Percentiles rank a stretch among this genome's conserved stretches.
Evolutionary conservation across 306 rosid genomes (phyloP).

Genomic region (Cucumis hystrix): DNA sequence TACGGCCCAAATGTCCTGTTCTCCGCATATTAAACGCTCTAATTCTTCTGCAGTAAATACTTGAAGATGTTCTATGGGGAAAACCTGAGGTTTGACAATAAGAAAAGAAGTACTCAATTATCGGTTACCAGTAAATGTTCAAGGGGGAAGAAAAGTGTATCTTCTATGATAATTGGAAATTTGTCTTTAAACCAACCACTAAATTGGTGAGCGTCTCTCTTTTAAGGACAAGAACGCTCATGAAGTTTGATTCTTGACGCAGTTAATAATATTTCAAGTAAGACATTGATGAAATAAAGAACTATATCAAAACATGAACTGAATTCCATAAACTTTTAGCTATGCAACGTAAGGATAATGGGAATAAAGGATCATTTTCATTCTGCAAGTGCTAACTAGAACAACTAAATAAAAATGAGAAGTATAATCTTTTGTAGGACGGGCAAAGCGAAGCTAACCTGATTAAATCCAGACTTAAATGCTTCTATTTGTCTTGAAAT

Average conservation of each 20-base stretch:
- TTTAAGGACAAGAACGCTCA: neutral
- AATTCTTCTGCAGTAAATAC: conserved; percentile 73
- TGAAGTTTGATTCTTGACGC: neutral
- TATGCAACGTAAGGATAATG: neutral
- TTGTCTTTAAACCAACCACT: neutral
- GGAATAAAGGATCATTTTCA: neutral
- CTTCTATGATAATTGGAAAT: neutral
- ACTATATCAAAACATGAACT: neutral
- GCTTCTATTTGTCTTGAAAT: conserved; percentile 86
- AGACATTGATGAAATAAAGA: neutral
- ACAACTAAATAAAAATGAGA: neutral
- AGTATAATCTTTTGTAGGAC: neutral
- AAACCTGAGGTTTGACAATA: conserved; percentile 39
- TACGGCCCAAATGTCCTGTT: conserved; percentile 79
- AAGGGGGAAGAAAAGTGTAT: neutral
- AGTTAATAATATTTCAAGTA: neutral
- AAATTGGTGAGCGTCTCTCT: neutral
- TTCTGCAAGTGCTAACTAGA: neutral
- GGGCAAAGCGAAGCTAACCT: conserved; percentile 32
- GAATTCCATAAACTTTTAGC: neutral
- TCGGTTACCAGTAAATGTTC: neutral
- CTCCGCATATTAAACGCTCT: conserved; percentile 85
- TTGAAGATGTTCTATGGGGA: conserved; percentile 59
- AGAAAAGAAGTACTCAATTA: neutral
- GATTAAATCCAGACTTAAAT: conserved; percentile 79